Evolutionary conservation across 208 protist genomes (phyloP), one percentile per base, ranked within the genome.

Genomic region (Leptomonas pyrrhocoris): DNA sequence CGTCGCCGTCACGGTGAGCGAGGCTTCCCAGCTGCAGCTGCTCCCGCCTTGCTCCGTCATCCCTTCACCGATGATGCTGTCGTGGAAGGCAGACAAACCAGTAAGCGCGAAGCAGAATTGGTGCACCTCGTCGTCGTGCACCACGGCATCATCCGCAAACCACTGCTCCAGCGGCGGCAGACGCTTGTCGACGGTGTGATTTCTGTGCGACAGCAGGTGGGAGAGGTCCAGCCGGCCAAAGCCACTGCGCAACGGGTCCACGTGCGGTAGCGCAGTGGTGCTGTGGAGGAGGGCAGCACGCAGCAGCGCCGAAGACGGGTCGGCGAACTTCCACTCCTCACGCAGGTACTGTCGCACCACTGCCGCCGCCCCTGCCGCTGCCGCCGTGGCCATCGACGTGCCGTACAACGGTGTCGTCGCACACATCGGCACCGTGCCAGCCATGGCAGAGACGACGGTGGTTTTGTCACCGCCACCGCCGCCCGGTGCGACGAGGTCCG

Each of bases 361-460:
- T 2, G 88, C 89, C 1, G 87, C 92, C 23, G 72, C 69, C 5
- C 88, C 92, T 9, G 94, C 84, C 9, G 88, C 80, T 0, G 83
- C 62, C 2, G 89, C 94, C 11, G 93, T 95, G 13, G 96, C 89
- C 96, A 98, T 98, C 12, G 91, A 97, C 18, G 96, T 97, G 12
- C 96, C 96, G 27, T 58, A 9, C 45, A 86, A 85, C 0, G n/a
- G 23, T 2, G 49, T 56, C 4, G 80, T 64, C 1, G 31, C 68
- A 61, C 93, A 97, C 36, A 73, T 53, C 18, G 2, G 45, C 31
- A 0, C 18, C 11, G 21, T 2, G 2, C 28, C 50, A 13, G 66
- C 42, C 34, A 34, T 65, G 28, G 67, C 67, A 0, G 56, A 74
- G 9, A 57, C 49, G 18, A 73, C 38, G 23, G 18, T 68, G 67